Percentiles rank a stretch among this genome's conserved stretches.
These are phyloP conservation scores for Aspergillus awamori DNA, from an alignment of 2,329 filamentous ascomycete species.

Conservation along the genomic window DNA sequence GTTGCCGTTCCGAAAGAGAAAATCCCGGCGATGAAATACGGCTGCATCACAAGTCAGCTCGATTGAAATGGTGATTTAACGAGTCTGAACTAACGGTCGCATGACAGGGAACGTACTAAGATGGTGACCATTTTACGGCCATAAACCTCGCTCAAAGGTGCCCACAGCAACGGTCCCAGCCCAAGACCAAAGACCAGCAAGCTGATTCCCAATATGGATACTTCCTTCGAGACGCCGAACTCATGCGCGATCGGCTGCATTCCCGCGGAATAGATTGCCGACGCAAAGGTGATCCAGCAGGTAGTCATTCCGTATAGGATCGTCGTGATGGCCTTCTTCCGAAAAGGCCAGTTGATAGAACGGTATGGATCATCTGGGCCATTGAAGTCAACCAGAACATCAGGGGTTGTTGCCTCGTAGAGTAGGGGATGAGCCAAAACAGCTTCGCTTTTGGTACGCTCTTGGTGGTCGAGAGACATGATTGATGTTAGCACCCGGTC, in stretches of 20 bases:
- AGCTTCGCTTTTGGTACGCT: background rate
- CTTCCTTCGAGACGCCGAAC: background rate
- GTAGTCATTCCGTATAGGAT: slow-evolving; percentile 1
- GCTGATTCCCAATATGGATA: background rate
- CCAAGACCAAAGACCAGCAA: background rate
- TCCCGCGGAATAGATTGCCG: background rate
- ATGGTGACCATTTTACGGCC: background rate
- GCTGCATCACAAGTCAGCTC: background rate
- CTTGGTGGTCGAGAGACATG: background rate
- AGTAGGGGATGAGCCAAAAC: background rate
- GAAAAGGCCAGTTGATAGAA: slow-evolving; percentile 1
- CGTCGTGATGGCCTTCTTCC: background rate
- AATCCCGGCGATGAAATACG: background rate
- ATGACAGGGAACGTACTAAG: background rate
- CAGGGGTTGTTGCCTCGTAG: background rate
- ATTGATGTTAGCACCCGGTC: too few relatives aligned
- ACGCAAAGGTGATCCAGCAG: slow-evolving; percentile 1
- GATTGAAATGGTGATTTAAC: background rate
- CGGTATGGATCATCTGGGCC: background rate
- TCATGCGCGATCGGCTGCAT: background rate
- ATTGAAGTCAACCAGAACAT: slow-evolving; percentile 1
- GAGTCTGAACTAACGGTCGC: background rate
- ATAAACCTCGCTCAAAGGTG: background rate
- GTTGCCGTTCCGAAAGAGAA: background rate
- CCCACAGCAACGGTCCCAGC: background rate